Conservation (phyloP, 129 eudicot species). For the Flaveria linearis region DNA sequence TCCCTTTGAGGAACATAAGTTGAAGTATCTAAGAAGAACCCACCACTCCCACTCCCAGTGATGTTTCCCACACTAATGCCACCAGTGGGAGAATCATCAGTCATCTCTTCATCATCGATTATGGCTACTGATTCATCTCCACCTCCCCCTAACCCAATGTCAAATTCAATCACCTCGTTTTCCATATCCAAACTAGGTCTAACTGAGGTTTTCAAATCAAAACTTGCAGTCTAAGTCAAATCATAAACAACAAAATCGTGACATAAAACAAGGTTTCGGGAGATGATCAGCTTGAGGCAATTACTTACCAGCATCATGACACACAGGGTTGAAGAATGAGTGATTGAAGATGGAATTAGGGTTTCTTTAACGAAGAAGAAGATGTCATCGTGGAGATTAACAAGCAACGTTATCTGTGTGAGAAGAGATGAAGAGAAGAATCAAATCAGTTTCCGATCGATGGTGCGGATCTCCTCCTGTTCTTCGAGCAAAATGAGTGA, state of each 20-base stretch:
- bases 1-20: conserved; percentile 34
- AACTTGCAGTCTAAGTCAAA: neutral
- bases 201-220: neutral
- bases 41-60: conserved; percentile 17
- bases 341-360: neutral
- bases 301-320: neutral
- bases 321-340: neutral
- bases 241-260: neutral
- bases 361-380: neutral
- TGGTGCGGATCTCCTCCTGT: too few species aligned
- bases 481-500: too few species aligned
- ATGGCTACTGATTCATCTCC: conserved; percentile 49
- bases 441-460: too few species aligned
- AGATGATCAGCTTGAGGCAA: neutral
- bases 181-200: conserved; percentile 38
- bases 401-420: too few species aligned
- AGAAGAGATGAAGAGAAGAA: too few species aligned
- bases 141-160: conserved; percentile 52
- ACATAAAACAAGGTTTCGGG: too few species aligned
- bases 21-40: conserved; percentile 19
- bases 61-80: conserved; percentile 8
- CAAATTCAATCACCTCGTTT: conserved; percentile 52
- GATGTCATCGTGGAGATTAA: neutral
- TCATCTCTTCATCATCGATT: conserved; percentile 45
- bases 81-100: conserved; percentile 43